These are phyloP conservation scores for Arthrobotrys iridis DNA, from an alignment of 2,329 filamentous ascomycete genomes.

Conservation along the genomic window DNA sequence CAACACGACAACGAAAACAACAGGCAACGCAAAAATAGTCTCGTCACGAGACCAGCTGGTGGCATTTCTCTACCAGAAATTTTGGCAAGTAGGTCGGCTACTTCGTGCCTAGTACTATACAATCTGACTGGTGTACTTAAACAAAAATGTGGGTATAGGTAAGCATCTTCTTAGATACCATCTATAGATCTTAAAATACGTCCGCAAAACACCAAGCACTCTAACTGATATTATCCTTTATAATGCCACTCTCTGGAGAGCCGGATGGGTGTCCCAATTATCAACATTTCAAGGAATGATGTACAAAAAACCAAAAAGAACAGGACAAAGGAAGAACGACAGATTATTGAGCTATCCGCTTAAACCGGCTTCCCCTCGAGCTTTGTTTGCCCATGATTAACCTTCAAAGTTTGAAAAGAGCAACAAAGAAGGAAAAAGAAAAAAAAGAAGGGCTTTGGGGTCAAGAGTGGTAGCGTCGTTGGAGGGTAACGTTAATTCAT, in stretches of 20 bases:
- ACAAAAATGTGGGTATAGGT: too few relatives aligned
- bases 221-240: conserved; percentile 1
- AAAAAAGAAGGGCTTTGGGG: too few relatives aligned
- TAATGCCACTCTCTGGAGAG: background rate
- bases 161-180: too few relatives aligned
- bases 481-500: background rate
- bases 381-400: background rate
- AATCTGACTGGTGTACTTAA: too few relatives aligned
- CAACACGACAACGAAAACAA: conserved; percentile 3
- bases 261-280: background rate
- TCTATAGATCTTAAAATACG: background rate
- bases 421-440: background rate
- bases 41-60: too few relatives aligned
- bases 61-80: too few relatives aligned
- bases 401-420: conserved; percentile 1
- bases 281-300: conserved; percentile 29
- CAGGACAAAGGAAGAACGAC: conserved; percentile 9
- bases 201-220: background rate
- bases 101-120: too few relatives aligned
- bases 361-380: background rate
- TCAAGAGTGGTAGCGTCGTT: background rate
- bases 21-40: background rate
- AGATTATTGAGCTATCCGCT: background rate
- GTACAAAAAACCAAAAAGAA: conserved; percentile 11
- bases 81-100: too few relatives aligned